Evolutionary conservation across 768 basidiomycete species (phyloP).

Genomic region (Chiua virens): DNA sequence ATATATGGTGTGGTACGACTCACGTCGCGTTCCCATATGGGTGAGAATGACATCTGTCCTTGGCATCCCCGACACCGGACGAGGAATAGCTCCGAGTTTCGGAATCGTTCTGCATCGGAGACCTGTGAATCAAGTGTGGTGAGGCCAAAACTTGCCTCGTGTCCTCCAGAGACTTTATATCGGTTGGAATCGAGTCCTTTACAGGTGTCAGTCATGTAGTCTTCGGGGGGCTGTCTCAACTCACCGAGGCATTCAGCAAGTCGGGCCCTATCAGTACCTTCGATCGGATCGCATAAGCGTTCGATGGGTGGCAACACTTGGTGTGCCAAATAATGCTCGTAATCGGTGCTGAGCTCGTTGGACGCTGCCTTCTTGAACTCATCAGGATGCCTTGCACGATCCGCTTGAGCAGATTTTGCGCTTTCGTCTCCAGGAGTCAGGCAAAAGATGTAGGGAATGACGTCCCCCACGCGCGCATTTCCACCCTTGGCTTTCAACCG

Average conservation of each 20-base stretch:
- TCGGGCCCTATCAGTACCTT: slow-evolving; percentile 89
- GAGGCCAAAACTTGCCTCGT: slow-evolving; percentile 63
- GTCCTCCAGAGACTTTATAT: slow-evolving; percentile 43
- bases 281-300: slow-evolving; percentile 93
- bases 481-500: slow-evolving; percentile 84
- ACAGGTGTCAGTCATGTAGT: background rate
- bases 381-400: slow-evolving; percentile 91
- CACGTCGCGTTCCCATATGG: slow-evolving; percentile 61
- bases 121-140: slow-evolving; percentile 85
- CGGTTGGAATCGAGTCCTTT: slow-evolving; percentile 62
- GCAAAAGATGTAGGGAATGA: slow-evolving; percentile 96
- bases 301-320: slow-evolving; percentile 95
- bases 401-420: slow-evolving; percentile 78
- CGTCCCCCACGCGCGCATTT: slow-evolving; percentile 82
- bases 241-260: slow-evolving; percentile 93
- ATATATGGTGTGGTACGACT: slow-evolving; percentile 12
- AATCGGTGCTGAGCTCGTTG: slow-evolving; percentile 73
- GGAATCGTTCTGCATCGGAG: slow-evolving; percentile 86
- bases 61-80: slow-evolving; percentile 80
- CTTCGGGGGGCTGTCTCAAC: slow-evolving; percentile 13
- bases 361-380: slow-evolving; percentile 72
- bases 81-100: slow-evolving; percentile 65
- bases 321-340: slow-evolving; percentile 85
- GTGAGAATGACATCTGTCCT: slow-evolving; percentile 53
- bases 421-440: slow-evolving; percentile 68